Percentiles rank a stretch among this genome's conserved stretches.
These are phyloP conservation scores for Colletotrichum higginsianum DNA, from an alignment of 2,329 filamentous ascomycete genomes.

Conservation along the genomic window DNA sequence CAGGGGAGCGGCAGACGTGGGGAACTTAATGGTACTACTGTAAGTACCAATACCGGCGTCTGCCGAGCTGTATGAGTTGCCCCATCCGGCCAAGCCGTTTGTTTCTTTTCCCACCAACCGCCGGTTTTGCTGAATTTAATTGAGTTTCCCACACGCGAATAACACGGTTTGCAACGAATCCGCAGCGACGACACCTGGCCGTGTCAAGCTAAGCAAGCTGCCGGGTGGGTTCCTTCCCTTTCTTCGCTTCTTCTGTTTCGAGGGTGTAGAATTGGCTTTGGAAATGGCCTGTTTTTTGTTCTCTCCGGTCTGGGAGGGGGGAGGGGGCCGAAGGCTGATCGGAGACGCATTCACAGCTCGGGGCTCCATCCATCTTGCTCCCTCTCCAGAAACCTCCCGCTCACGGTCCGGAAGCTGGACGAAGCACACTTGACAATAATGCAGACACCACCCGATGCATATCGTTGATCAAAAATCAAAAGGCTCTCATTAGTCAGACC, in stretches of 20 bases:
- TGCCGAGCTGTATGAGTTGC: background rate
- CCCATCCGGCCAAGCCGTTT: background rate
- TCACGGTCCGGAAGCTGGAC: background rate
- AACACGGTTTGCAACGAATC: background rate
- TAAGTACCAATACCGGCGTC: background rate
- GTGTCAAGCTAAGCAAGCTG: too few species aligned
- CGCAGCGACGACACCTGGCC: too few species aligned
- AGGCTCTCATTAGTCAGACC: background rate
- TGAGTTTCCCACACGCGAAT: background rate
- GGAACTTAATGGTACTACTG: background rate
- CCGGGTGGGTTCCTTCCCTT: too few species aligned
- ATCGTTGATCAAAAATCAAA: background rate
- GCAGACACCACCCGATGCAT: background rate
- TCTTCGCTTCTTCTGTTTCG: too few species aligned
- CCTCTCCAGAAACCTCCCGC: background rate
- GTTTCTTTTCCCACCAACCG: background rate
- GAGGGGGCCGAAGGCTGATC: background rate
- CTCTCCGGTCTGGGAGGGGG: background rate
- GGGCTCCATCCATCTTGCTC: background rate
- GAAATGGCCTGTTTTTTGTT: background rate
- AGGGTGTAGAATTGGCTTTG: slow-evolving; percentile 4
- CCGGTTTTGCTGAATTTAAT: background rate
- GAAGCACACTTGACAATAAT: background rate
- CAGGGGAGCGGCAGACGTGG: background rate
- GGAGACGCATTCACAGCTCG: background rate